These are phyloP conservation scores for Stephania cephalantha DNA, from an alignment of 164 flowering plant genomes.

Conservation along the genomic window DNA sequence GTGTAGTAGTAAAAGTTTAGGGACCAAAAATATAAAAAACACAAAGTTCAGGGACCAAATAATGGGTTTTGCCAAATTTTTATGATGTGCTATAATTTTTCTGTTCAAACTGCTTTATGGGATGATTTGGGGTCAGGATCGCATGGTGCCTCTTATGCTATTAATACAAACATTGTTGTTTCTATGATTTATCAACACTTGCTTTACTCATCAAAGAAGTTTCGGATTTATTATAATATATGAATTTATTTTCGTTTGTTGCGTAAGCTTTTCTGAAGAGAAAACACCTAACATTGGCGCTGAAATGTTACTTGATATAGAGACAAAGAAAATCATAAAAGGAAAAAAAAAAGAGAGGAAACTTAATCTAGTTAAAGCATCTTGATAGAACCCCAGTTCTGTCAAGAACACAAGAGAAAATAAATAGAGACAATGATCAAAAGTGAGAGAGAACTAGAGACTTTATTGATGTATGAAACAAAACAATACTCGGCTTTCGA, in stretches of 20 bases:
- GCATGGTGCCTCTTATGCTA: not conserved
- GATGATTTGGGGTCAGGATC: not conserved
- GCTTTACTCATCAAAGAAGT: not conserved
- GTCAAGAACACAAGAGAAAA: too few species aligned
- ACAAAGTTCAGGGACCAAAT: too few species aligned
- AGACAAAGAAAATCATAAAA: not conserved
- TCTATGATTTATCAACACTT: not conserved
- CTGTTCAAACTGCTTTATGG: not conserved
- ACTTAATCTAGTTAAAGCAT: too few species aligned
- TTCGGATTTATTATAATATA: not conserved
- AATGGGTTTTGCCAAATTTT: not conserved
- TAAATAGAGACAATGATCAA: too few species aligned
- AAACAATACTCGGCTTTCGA: too few species aligned
- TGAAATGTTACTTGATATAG: not conserved
- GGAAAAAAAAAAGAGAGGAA: too few species aligned
- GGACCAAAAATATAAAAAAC: too few species aligned
- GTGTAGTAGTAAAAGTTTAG: too few species aligned
- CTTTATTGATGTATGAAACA: too few species aligned
- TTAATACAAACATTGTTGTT: not conserved
- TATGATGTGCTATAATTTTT: not conserved
- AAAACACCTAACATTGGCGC: not conserved
- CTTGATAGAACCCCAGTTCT: too few species aligned
- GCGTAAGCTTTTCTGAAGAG: not conserved
- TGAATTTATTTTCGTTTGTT: not conserved
- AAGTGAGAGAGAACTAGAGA: too few species aligned